Evolutionary conservation across 2,329 filamentous ascomycete species (phyloP).

Genomic region (Ophiostoma tasmaniense): DNA sequence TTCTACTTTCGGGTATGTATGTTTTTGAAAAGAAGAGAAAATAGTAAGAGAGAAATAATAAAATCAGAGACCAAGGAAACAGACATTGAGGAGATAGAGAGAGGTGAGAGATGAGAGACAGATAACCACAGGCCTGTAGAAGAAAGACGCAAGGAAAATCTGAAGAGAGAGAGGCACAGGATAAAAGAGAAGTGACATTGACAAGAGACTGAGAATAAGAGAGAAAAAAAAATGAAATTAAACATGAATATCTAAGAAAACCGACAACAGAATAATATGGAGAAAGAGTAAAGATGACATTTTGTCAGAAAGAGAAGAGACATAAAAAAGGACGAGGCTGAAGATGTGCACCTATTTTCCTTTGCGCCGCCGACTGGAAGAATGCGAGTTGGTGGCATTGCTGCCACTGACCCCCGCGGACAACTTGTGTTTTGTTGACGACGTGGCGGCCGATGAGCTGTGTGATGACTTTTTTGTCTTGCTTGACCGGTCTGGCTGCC

Average conservation of each 20-base stretch:
- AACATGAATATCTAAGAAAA: constrained; percentile 10
- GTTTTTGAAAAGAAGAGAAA: not conserved
- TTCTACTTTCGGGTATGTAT: constrained; percentile 14
- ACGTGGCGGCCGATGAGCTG: constrained; percentile 13
- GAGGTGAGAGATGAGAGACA: not conserved
- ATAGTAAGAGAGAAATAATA: not conserved
- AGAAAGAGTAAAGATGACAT: constrained; percentile 5
- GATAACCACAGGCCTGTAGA: not conserved
- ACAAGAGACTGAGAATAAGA: not conserved
- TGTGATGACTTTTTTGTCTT: constrained; percentile 22
- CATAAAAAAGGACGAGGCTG: not conserved
- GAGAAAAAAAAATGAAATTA: not conserved
- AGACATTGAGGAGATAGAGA: not conserved
- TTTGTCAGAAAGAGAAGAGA: not conserved
- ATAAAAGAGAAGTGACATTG: not conserved
- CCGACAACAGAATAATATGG: not conserved
- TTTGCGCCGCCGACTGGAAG: constrained; percentile 17
- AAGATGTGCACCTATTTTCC: constrained; percentile 10
- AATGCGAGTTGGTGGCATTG: not conserved
- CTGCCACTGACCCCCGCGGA: constrained; percentile 11
- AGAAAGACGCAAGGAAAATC: not conserved
- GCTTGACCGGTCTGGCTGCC: constrained; percentile 14
- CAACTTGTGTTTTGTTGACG: constrained; percentile 14
- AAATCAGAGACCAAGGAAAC: not conserved
- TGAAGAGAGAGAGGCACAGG: not conserved